These are phyloP conservation scores for Carpinus viminea DNA, from an alignment of 306 rosid species.

Conservation along the genomic window DNA sequence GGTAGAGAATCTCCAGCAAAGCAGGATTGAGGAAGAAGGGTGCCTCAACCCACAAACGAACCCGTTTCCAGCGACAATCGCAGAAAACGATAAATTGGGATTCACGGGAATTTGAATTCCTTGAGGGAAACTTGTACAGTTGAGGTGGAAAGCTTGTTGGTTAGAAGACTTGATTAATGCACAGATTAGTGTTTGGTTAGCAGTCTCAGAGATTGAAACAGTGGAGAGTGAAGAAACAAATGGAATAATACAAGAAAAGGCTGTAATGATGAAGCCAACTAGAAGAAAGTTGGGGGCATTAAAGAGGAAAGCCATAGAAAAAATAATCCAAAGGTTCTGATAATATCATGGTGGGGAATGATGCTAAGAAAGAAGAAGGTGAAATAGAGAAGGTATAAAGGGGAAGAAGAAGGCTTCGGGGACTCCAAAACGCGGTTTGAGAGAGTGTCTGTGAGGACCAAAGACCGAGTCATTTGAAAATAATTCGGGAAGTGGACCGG, in stretches of 20 bases:
- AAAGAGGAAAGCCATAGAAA: conserved; percentile 53
- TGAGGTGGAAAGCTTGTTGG: conserved; percentile 34
- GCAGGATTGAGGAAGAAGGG: conserved; percentile 31
- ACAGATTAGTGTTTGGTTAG: conserved; percentile 57
- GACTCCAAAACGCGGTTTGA: conserved; percentile 32
- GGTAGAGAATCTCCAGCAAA: conserved; percentile 80
- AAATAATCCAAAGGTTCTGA: conserved; percentile 8
- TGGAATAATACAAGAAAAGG: conserved; percentile 32
- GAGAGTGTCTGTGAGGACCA: conserved; percentile 29
- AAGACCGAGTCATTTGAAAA: conserved; percentile 45
- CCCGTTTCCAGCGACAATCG: conserved; percentile 67
- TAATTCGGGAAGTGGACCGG: background rate
- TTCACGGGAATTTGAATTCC: conserved; percentile 26
- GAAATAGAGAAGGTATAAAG: background rate
- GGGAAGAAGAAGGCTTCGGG: no score
- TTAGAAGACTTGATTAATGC: conserved; percentile 39
- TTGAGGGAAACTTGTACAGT: conserved; percentile 59
- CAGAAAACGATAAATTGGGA: conserved; percentile 39
- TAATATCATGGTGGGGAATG: conserved; percentile 46
- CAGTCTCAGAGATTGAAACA: conserved; percentile 67
- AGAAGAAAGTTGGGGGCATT: background rate
- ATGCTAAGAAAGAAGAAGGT: background rate
- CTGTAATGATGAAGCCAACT: conserved; percentile 9
- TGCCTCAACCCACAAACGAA: conserved; percentile 62
- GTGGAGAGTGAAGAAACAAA: conserved; percentile 47